Evolutionary conservation across 2,329 filamentous ascomycete species (phyloP).

Genomic region (Aureobasidium leucospermi): DNA sequence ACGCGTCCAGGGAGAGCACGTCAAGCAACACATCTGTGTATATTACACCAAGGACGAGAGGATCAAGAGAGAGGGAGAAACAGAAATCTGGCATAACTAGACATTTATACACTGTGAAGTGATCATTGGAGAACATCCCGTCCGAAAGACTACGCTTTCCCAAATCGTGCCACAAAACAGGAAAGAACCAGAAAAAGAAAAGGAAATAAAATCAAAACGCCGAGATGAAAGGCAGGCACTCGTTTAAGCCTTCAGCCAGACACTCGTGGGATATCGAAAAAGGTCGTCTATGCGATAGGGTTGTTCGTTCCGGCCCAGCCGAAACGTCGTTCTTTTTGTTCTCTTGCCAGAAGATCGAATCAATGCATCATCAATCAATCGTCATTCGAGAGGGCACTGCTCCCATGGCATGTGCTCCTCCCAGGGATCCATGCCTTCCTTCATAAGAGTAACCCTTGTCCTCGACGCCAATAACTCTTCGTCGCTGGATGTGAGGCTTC

Average conservation of each 20-base stretch:
- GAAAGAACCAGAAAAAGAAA: background rate
- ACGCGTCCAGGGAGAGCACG: no score
- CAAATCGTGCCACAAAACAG: background rate
- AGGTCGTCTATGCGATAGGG: background rate
- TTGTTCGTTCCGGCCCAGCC: conserved; percentile 5
- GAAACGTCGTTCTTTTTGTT: conserved; percentile 4
- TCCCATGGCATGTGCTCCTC: conserved; percentile 23
- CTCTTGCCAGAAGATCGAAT: background rate
- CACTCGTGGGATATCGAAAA: conserved; percentile 12
- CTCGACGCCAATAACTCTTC: conserved; percentile 42
- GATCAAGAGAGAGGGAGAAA: background rate
- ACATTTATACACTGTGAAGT: background rate
- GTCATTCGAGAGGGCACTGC: conserved; percentile 35
- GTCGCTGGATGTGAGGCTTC: conserved; percentile 71
- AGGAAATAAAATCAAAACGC: background rate
- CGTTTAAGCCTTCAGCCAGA: background rate
- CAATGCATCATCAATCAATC: conserved; percentile 33
- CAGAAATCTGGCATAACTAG: background rate
- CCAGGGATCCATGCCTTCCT: conserved; percentile 14
- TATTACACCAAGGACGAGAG: no score
- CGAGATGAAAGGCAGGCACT: background rate
- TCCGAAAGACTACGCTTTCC: background rate
- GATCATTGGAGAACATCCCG: background rate
- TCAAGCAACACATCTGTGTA: no score
- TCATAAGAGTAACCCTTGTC: conserved; percentile 37